Evolutionary conservation across 768 basidiomycete genomes (phyloP), one percentile per base, ranked within the genome.

Genomic region (Serendipita vermifera): DNA sequence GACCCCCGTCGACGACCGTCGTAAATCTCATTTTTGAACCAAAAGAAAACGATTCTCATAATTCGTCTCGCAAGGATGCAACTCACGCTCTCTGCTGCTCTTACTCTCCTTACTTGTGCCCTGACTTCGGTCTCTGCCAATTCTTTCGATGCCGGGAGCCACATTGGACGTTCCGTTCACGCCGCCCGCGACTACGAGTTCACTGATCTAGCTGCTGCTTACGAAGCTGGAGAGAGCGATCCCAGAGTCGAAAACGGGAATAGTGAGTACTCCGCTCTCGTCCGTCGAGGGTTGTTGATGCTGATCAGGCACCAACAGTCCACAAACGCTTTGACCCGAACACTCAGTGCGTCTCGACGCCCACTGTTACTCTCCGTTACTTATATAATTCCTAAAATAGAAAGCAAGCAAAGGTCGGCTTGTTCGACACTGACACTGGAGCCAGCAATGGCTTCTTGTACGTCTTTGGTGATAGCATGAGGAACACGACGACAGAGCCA

Each of bases 81-180:
- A 20, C 9, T 51, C 22, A 51, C 46, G 27, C 24, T 51, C 46
- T 51, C 24, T 51, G 11, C 46, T n/a, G 29, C 46, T 26, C 27
- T 51, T 29, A 51, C 46, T 9, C 46, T 51, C 46, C 22, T 51
- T 51, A 51, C 24, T 5, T 51, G 46, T 26, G 46, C 46, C 17
- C n/a, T 51, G 22, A 29, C 24, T 31, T 27, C 46, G 9, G 46
- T 26, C 46, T 51, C 24, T 7, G 46, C 46, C 3, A n/a, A n/a
- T n/a, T 24, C 46, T 22, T 51, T 51, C 17, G 46, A 51, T n/a
- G 9, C 9, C 9, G 46, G 22, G 9, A 15, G 15, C 17, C 9
- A 29, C 15, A n/a, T n/a, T n/a, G n/a, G n/a, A n/a, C n/a, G n/a
- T n/a, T n/a, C n/a, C n/a, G 20, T 20, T 31, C 46, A 51, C 32